These are phyloP conservation scores for Gonapodya sp. DNA, from an alignment of 192 early-diverging fungal genomes.

Conservation along the genomic window DNA sequence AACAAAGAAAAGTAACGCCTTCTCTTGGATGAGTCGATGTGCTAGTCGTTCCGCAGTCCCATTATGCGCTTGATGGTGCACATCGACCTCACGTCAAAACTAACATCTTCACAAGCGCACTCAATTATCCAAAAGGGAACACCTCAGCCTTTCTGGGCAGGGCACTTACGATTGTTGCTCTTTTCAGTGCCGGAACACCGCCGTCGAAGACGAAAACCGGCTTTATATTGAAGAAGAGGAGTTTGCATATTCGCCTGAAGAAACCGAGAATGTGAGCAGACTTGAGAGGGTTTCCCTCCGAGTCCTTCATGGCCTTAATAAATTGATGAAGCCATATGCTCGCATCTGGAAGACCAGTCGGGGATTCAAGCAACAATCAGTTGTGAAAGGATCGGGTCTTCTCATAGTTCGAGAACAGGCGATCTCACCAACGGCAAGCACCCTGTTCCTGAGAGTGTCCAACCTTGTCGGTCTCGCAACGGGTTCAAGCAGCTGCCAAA, in stretches of 20 bases:
- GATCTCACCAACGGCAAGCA: constrained; percentile 67
- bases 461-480: constrained; percentile 64
- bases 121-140: too few relatives aligned
- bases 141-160: too few relatives aligned
- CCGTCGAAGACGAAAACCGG: constrained; percentile 99
- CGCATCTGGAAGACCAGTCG: constrained; percentile 31
- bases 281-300: constrained; percentile 66
- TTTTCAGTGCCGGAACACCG: constrained; percentile 74
- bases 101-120: too few relatives aligned
- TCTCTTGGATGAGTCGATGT: too few relatives aligned
- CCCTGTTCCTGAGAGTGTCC: constrained; percentile 64
- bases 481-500: constrained; percentile 81
- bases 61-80: too few relatives aligned
- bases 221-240: constrained; percentile 76
- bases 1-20: too few relatives aligned
- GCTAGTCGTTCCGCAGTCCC: too few relatives aligned
- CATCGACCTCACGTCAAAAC: too few relatives aligned
- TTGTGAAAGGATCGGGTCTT: background rate
- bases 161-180: constrained; percentile 49
- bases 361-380: background rate
- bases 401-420: background rate
- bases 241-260: constrained; percentile 86
- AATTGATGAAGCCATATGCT: constrained; percentile 98
- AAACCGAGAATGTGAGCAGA: constrained; percentile 89
- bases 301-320: constrained; percentile 84